Evolutionary conservation across 495 filamentous ascomycete species (phyloP), one percentile per base, ranked within the genome.

Genomic region (Jackrogersella minutella): DNA sequence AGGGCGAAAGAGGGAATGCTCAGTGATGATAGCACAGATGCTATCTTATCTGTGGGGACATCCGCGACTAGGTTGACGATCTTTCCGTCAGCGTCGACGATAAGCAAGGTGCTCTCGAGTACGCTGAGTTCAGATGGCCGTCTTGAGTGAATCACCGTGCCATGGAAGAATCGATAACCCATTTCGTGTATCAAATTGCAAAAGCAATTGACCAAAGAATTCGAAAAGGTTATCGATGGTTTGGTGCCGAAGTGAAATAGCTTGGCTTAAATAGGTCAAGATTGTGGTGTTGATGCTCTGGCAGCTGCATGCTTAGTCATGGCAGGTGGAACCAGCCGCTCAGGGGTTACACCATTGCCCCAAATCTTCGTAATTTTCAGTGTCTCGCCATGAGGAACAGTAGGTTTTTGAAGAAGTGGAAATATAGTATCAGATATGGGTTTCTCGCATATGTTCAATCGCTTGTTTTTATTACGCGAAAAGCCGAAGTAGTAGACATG

Each of bases 121-220:
- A 86, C 76, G 60, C 82, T 77, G n/a, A 87, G 76, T 0, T 77
- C 64, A 0, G 71, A 55, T 14, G 72, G 65, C 4, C 71, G 67
- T 30, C 74, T 64, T 11, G 83, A 81, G 73, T 88, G 84, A 61
- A 87, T 82, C 3, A 85, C 47, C 0, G 83, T 80, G 56, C 85
- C 86, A 62, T 84, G 74, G 62, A 88, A 84, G 22, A 75, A 75
- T n/a, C 52, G 59, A 28, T 49, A 28, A 8, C 26, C 33, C 59
- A 63, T 63, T 30, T 49, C 13, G 31, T 49, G 13, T 16, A 2
- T 49, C 14, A 26, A 47, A 9, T 16, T 3, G 3, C 11, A 7
- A 30, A 16, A 16, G 11, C 16, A 30, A 3, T 7, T 30, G 7
- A 7, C 26, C 7, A 30, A 3, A 7, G 26, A 30, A n/a, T n/a